A percentile compares a stretch with the other conserved stretches of the same genome.
Conservation (phyloP, 345 rosid species). For the Luvunga scandens region DNA sequence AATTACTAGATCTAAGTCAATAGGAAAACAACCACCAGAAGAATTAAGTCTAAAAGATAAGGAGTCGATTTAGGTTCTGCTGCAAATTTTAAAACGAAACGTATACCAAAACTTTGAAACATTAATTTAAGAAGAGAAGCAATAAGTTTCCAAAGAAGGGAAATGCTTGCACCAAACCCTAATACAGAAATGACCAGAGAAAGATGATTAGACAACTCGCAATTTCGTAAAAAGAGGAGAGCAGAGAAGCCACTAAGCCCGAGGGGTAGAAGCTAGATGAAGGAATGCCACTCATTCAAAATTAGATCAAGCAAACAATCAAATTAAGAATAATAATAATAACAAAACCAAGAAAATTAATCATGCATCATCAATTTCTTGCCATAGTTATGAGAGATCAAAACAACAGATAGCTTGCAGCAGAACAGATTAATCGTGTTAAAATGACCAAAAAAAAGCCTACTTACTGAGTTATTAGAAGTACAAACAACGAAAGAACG, state of each 20-base stretch:
- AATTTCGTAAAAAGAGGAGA: neutral
- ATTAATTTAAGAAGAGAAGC: neutral
- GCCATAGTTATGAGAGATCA: neutral
- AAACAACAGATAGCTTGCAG: neutral
- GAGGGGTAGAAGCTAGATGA: neutral
- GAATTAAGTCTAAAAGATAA: no score
- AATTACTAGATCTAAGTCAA: no score
- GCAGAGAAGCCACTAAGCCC: neutral
- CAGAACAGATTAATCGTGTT: neutral
- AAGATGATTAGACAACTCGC: neutral
- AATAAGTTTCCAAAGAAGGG: neutral
- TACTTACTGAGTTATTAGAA: no score
- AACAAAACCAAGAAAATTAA: neutral
- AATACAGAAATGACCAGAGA: neutral
- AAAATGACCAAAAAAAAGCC: neutral
- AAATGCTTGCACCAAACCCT: slow-evolving; percentile 21
- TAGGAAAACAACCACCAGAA: no score
- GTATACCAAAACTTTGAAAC: neutral
- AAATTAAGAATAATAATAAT: neutral
- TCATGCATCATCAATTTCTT: neutral
- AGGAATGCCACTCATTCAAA: neutral
- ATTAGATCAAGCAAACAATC: slow-evolving; percentile 5
- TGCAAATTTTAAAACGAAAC: neutral
- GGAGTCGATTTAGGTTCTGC: no score
- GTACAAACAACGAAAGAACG: neutral